A percentile compares a stretch with the other conserved stretches of the same genome.
phyloP scores from a whole-genome alignment of 176 grass and related monocot genomes.

The Bothriochloa decipiens region DNA sequence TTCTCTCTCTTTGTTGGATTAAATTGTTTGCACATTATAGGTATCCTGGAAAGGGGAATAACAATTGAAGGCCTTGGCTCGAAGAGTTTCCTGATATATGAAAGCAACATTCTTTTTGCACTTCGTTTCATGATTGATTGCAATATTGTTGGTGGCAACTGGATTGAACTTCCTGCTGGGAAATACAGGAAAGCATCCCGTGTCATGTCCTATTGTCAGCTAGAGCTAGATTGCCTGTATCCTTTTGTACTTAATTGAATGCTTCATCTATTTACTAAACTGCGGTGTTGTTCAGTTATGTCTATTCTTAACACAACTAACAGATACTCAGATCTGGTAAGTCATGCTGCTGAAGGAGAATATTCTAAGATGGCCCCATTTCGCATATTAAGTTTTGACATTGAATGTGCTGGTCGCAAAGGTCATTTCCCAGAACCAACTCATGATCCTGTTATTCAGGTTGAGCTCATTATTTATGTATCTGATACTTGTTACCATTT shows the following conservation, averaged over 20 bases:
- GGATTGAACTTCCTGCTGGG: slow-evolving; percentile 88
- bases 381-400: slow-evolving; percentile 97
- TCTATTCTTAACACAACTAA: slow-evolving; percentile 51
- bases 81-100: slow-evolving; percentile 88
- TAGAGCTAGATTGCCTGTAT: slow-evolving; percentile 94
- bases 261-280: slow-evolving; percentile 34
- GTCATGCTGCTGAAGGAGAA: slow-evolving; percentile 79
- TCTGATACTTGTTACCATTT: slow-evolving; percentile 23
- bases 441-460: slow-evolving; percentile 99
- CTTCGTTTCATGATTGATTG: slow-evolving; percentile 98
- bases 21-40: slow-evolving; percentile 51
- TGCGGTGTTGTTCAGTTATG: slow-evolving; percentile 3
- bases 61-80: slow-evolving; percentile 82
- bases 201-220: slow-evolving; percentile 81
- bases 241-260: slow-evolving; percentile 47
- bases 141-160: slow-evolving; percentile 94
- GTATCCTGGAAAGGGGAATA: slow-evolving; percentile 94
- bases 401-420: slow-evolving; percentile 97
- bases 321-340: slow-evolving; percentile 89
- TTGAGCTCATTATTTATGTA: slow-evolving; percentile 48
- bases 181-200: slow-evolving; percentile 83
- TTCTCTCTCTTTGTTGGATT: slow-evolving; percentile 12
- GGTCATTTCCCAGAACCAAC: slow-evolving; percentile 96
- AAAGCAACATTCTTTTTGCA: slow-evolving; percentile 98
- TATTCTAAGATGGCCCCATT: slow-evolving; percentile 97